These are phyloP conservation scores for Sinapis alba DNA, from an alignment of 441 rosid species.

Conservation along the genomic window DNA sequence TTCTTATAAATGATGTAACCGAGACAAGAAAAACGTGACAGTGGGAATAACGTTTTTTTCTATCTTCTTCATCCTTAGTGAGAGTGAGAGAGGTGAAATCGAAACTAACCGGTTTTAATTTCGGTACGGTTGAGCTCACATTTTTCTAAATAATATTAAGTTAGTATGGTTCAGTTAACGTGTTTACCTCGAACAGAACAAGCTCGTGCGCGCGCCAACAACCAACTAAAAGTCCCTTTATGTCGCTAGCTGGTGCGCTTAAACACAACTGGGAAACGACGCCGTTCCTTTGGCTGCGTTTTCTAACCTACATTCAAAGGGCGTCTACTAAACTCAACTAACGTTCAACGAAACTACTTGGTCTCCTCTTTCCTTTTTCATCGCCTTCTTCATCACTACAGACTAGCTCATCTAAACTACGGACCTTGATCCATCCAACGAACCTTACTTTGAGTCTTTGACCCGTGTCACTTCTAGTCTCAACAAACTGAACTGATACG, in stretches of 20 bases:
- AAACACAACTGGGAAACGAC: conserved; percentile 18
- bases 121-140: not conserved
- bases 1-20: not conserved
- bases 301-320: conserved; percentile 34
- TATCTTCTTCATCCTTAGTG: not conserved
- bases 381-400: conserved; percentile 28
- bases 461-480: conserved; percentile 29
- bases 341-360: conserved; percentile 33
- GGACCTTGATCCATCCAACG: conserved; percentile 35
- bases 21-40: not conserved
- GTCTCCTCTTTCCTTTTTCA: conserved; percentile 22
- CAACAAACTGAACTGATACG: conserved; percentile 31
- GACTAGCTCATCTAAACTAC: conserved; percentile 16
- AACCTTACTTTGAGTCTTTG: conserved; percentile 19
- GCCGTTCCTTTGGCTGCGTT: not conserved
- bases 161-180: conserved; percentile 9
- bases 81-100: not conserved
- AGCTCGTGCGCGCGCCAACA: conserved; percentile 33
- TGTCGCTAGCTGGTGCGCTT: conserved; percentile 14
- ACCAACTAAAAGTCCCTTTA: not conserved
- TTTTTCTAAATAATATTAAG: not conserved
- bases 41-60: not conserved
- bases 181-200: conserved; percentile 1
- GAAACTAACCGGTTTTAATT: not conserved
- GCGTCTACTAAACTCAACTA: conserved; percentile 17